Base-by-base conservation (phyloP, 148 eudicot genomes). In the Polygonum aviculare region DNA sequence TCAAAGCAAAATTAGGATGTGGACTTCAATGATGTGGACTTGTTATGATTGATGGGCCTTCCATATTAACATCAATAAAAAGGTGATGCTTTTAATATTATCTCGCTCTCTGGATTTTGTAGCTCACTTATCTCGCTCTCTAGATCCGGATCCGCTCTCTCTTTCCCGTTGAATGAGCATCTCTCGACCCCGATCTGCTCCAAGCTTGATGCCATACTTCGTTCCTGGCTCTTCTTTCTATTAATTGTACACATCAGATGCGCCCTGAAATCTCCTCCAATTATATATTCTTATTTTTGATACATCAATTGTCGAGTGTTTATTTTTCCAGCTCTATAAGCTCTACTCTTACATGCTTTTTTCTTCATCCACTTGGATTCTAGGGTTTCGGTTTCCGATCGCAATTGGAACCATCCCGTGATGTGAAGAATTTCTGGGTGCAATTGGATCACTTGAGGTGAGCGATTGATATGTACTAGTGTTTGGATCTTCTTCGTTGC, bases 371-470 rank as follows among this genome's bases (percentile, higher is more conserved):
- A 35, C 72, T 38, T 14, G 14, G 18, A 63, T 63, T 31, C 6
- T 16, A 33, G 69, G 69, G 15, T 33, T 63, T 33, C 14, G 39
- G 31, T 67, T 67, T 10, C 71, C 19, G 41, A 15, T 65, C 35
- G 70, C 7, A 65, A 33, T 33, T 65, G 19, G 39, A 65, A 65
- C 44, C 33, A 35, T 35, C 9, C 40, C 70, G 44, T 36, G 40
- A 65, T 35, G 71, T 65, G 71, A 65, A 36, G 71, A 36, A 67
- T 36, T 31, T 35, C 41, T 63, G 9, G 40, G 72, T 38, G 44
- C 72, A 67, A 67, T 67, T 41, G 72, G 45, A 67, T 67, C 72
- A 67, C 36, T 67, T 67, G 72, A 67, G 72, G 72, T 67, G 9
- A 67, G 44, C 19, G 10, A 35, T 67, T 36, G 21, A 67, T 67